Base-by-base conservation (phyloP, 768 basidiomycete genomes). In the Postia placenta region DNA sequence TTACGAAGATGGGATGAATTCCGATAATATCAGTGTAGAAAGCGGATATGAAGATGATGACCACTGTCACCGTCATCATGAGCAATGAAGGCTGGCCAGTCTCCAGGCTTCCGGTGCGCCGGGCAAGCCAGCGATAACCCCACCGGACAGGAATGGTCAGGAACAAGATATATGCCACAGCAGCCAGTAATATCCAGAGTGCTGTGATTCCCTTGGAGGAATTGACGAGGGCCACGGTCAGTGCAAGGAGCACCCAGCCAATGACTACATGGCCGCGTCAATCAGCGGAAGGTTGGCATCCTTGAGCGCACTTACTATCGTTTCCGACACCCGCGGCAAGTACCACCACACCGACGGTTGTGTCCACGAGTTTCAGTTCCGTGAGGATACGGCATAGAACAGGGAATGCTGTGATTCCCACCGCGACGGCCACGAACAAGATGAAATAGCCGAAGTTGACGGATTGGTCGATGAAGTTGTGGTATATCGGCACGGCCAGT, bases 21-120 rank as follows among this genome's bases (percentile, higher is more conserved):
- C 87, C 91, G 51, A 93, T 92, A 56, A 90, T 79, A 64, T 91
- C 89, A 5, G 90, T 92, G 68, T 86, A 85, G 68, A 90, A 92
- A 0, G 87, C 87, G 2, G 82, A 84, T 12, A 72, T 64, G 56
- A 92, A 79, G 0, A 91, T 80, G 28, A 92, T 61, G 25, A 91
- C 55, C n/a, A 96, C 61, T 0, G 81, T 87, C 9, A 90, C 51
- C 0, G 85, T 83, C 85, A 93, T 91, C 76, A 90, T 83, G 42
- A 77, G 63, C 3, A 83, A 67, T 0, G 85, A 85, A 0, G 92
- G 92, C 2, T 79, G 69, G 1, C 85, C 85, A 38, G 74, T 75
- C 54, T 90, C 87, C 52, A 91, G 65, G 59, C 83, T 80, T 0
- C 89, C 89, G 0, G 82, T 83, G 33, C 78, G 72, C 45, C 73